phyloP scores from a whole-genome alignment of 1,284 basidiomycete genomes.

The Cutaneotrichosporon mucoides region DNA sequence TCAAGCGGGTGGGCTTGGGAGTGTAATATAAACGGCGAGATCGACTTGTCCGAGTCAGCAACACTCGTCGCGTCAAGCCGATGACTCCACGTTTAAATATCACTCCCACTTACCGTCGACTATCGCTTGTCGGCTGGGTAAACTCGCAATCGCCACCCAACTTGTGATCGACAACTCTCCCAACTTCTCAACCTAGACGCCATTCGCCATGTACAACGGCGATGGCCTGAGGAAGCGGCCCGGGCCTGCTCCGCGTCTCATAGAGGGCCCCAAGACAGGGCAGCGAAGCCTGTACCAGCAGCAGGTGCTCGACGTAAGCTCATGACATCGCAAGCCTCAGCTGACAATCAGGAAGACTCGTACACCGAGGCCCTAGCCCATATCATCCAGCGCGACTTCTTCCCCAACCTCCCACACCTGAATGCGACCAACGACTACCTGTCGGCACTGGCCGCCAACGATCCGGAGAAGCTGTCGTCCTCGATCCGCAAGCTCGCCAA shows the following conservation, averaged over 20 bases:
- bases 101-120: not conserved
- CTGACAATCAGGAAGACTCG: slow-evolving; percentile 66
- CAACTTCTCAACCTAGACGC: too few relatives aligned
- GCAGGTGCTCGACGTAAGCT: slow-evolving; percentile 41
- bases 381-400: slow-evolving; percentile 97
- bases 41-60: not conserved
- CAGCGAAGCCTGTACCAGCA: slow-evolving; percentile 42
- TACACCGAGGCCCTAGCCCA: slow-evolving; percentile 87
- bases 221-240: slow-evolving; percentile 33
- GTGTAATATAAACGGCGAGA: too few relatives aligned
- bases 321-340: not conserved
- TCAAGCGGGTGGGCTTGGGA: too few relatives aligned
- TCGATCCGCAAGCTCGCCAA: slow-evolving; percentile 69
- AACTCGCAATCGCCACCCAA: slow-evolving; percentile 6
- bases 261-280: slow-evolving; percentile 32
- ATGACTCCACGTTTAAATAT: not conserved
- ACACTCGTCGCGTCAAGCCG: not conserved
- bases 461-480: slow-evolving; percentile 66
- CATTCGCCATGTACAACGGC: slow-evolving; percentile 2
- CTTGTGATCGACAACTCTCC: too few relatives aligned
- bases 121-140: not conserved
- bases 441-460: slow-evolving; percentile 66
- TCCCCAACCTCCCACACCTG: slow-evolving; percentile 80
- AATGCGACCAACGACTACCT: slow-evolving; percentile 82
- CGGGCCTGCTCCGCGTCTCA: slow-evolving; percentile 28